phyloP scores from a whole-genome alignment of 768 basidiomycete genomes.

The Tubosaeta sp. region DNA sequence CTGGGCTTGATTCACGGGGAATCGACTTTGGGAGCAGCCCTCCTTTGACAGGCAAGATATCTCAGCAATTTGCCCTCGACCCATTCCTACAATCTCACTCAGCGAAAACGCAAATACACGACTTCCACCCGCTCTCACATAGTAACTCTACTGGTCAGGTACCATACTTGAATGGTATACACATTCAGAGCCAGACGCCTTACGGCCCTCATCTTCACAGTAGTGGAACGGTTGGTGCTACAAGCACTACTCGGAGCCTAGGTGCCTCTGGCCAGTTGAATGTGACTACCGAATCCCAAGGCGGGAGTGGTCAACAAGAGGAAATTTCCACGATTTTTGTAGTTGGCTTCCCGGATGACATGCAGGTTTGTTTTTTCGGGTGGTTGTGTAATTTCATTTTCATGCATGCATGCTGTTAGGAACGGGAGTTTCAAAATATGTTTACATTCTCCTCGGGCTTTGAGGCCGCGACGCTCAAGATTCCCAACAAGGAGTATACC shows the following conservation, averaged over 20 bases:
- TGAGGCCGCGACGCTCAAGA: slow-evolving; percentile 96
- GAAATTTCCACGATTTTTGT: slow-evolving; percentile 98
- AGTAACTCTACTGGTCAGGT: slow-evolving; percentile 30
- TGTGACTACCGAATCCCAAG: slow-evolving; percentile 16
- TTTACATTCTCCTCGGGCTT: slow-evolving; percentile 96
- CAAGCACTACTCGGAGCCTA: slow-evolving; percentile 24
- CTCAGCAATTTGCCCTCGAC: slow-evolving; percentile 32
- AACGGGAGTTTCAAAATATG: slow-evolving; percentile 99
- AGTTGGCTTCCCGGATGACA: slow-evolving; percentile 98
- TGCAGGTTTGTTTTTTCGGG: slow-evolving; percentile 65
- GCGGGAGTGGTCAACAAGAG: slow-evolving; percentile 47
- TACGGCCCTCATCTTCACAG: slow-evolving; percentile 66
- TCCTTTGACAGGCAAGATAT: slow-evolving; percentile 21
- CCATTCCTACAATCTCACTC: slow-evolving; percentile 32
- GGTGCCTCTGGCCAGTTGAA: slow-evolving; percentile 29
- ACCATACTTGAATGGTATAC: slow-evolving; percentile 39
- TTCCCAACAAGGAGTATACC: slow-evolving; percentile 88
- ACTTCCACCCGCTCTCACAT: slow-evolving; percentile 32
- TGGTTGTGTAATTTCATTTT: slow-evolving; percentile 8
- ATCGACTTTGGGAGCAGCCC: slow-evolving; percentile 32
- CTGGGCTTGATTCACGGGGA: slow-evolving; percentile 25
- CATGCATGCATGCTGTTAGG: slow-evolving; percentile 44
- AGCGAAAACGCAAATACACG: slow-evolving; percentile 30
- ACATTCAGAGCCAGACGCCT: slow-evolving; percentile 68
- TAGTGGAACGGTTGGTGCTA: slow-evolving; percentile 30